These are phyloP conservation scores for Knufia fluminis DNA, from an alignment of 2,329 filamentous ascomycete genomes.

Conservation along the genomic window DNA sequence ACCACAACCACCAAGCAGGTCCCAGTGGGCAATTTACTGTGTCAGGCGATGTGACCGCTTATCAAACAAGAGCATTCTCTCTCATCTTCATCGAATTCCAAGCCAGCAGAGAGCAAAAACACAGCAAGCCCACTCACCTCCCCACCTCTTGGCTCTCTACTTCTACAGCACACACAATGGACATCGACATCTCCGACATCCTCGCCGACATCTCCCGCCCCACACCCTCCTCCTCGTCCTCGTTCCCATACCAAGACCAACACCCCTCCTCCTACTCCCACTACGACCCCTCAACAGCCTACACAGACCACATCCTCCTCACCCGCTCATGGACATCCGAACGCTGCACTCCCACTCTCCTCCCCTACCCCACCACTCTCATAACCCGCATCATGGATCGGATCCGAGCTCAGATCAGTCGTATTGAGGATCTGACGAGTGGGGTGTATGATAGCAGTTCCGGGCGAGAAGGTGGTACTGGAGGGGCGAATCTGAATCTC, in stretches of 20 bases:
- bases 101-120: too few species aligned
- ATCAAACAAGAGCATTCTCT: too few species aligned
- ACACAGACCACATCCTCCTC: constrained; percentile 70
- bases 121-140: too few species aligned
- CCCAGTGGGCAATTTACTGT: too few species aligned
- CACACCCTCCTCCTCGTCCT: constrained; percentile 21
- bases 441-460: constrained; percentile 33
- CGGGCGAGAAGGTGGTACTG: constrained; percentile 32
- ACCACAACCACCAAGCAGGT: too few species aligned
- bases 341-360: constrained; percentile 77
- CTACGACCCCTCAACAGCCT: constrained; percentile 17
- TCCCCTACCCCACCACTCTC: constrained; percentile 65
- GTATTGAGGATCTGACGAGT: constrained; percentile 53
- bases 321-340: constrained; percentile 92
- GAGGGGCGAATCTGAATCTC: constrained; percentile 74
- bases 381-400: constrained; percentile 73
- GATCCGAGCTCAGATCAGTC: constrained; percentile 54
- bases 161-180: constrained; percentile 16
- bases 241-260: constrained; percentile 47
- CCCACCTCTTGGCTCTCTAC: too few species aligned
- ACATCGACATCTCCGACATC: constrained; percentile 34
- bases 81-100: too few species aligned
- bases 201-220: constrained; percentile 40
- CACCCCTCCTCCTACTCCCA: not conserved
- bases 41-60: too few species aligned